A percentile compares a stretch with the other conserved stretches of the same genome.
Conservation (phyloP, 305 asterid genomes). For the Fraxinus greggii region DNA sequence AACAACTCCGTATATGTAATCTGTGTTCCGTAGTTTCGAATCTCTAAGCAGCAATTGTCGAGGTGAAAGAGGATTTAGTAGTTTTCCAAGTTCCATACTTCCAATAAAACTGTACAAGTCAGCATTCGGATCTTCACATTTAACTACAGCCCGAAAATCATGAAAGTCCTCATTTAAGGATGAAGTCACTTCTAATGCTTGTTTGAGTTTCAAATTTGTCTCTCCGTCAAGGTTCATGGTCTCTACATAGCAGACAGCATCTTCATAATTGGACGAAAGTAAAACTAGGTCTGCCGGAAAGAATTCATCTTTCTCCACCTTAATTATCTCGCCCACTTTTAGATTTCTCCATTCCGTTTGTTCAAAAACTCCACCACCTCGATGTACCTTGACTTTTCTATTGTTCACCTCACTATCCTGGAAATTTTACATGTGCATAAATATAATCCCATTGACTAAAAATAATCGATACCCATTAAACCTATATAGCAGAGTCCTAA, state of each 20-base stretch:
- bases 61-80: conserved; percentile 68
- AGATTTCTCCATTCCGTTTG: conserved; percentile 66
- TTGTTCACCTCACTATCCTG: conserved; percentile 83
- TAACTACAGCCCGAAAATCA: conserved; percentile 60
- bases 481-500: not conserved
- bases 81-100: conserved; percentile 56
- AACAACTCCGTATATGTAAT: conserved; percentile 68
- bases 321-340: conserved; percentile 78
- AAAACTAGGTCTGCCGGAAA: conserved; percentile 83
- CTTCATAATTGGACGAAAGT: conserved; percentile 80
- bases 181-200: conserved; percentile 65
- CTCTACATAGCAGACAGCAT: conserved; percentile 78
- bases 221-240: conserved; percentile 94
- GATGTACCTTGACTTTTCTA: conserved; percentile 71
- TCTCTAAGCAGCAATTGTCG: conserved; percentile 75
- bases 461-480: not conserved
- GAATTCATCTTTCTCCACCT: conserved; percentile 74
- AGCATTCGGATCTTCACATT: conserved; percentile 91
- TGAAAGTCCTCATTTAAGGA: conserved; percentile 34
- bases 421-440: conserved; percentile 17
- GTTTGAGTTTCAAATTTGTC: conserved; percentile 81
- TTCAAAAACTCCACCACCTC: conserved; percentile 52
- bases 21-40: conserved; percentile 80
- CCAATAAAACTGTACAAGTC: conserved; percentile 73
- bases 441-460: conserved; percentile 12